phyloP scores from a whole-genome alignment of 2,329 filamentous ascomycete species.

The Trichophyton rubrum region DNA sequence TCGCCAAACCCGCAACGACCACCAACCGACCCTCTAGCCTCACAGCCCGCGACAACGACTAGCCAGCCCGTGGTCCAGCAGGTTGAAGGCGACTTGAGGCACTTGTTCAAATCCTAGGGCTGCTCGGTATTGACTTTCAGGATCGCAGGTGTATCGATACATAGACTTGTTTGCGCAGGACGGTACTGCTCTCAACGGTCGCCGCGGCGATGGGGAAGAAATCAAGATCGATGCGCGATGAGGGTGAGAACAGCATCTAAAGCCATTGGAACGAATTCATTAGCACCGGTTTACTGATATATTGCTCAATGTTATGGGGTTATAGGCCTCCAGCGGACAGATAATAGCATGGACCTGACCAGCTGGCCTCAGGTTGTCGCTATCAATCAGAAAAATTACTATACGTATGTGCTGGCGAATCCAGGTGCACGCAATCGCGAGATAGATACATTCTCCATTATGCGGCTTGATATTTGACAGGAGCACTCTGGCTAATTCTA shows the following conservation, averaged over 20 bases:
- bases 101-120: background rate
- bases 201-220: constrained; percentile 2
- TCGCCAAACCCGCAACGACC: background rate
- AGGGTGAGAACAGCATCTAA: constrained; percentile 30
- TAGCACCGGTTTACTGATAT: background rate
- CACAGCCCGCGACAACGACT: background rate
- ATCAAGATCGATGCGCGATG: constrained; percentile 32
- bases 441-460: background rate
- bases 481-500: background rate
- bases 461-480: background rate
- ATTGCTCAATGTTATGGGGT: background rate
- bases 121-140: background rate
- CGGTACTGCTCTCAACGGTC: background rate
- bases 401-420: constrained; percentile 54
- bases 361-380: constrained; percentile 85
- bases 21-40: background rate
- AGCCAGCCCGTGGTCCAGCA: background rate
- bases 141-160: background rate
- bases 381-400: constrained; percentile 99
- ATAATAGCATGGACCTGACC: constrained; percentile 94
- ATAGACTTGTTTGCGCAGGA: background rate
- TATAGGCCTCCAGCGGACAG: constrained; percentile 80
- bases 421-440: background rate
- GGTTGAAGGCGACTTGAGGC: background rate
- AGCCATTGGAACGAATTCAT: background rate